Conservation (phyloP, 179 eudicot species). For the Camellia oleifera region DNA sequence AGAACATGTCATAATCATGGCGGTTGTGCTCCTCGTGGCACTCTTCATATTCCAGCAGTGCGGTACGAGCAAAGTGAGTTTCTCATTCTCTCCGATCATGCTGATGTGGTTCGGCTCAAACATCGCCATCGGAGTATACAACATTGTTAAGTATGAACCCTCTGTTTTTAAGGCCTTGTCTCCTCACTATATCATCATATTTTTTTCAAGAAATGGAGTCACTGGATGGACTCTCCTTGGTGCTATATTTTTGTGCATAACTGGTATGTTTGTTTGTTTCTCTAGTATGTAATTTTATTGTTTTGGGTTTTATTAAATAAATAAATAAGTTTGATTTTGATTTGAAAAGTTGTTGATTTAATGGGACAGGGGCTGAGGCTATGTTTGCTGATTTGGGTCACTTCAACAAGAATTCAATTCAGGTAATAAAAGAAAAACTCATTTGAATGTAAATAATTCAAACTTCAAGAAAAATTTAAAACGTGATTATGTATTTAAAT, state of each 20-base stretch:
- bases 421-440: slow-evolving; percentile 17
- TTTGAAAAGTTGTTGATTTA: not conserved
- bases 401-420: slow-evolving; percentile 39
- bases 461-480: not conserved
- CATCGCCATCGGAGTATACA: slow-evolving; percentile 45
- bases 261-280: slow-evolving; percentile 3
- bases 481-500: too few species aligned
- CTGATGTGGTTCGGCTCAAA: slow-evolving; percentile 41
- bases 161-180: slow-evolving; percentile 39
- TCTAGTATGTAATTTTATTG: not conserved
- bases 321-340: not conserved
- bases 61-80: slow-evolving; percentile 45
- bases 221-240: slow-evolving; percentile 49
- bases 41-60: slow-evolving; percentile 36
- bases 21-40: slow-evolving; percentile 20
- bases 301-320: not conserved
- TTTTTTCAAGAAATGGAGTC: slow-evolving; percentile 29
- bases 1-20: slow-evolving; percentile 28
- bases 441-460: not conserved
- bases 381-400: slow-evolving; percentile 68
- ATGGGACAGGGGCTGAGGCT: slow-evolving; percentile 42
- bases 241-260: slow-evolving; percentile 37
- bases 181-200: slow-evolving; percentile 34
- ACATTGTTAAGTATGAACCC: slow-evolving; percentile 31
- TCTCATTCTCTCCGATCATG: slow-evolving; percentile 37